Conservation (phyloP, 768 basidiomycete genomes). For the Serendipita sp. region DNA sequence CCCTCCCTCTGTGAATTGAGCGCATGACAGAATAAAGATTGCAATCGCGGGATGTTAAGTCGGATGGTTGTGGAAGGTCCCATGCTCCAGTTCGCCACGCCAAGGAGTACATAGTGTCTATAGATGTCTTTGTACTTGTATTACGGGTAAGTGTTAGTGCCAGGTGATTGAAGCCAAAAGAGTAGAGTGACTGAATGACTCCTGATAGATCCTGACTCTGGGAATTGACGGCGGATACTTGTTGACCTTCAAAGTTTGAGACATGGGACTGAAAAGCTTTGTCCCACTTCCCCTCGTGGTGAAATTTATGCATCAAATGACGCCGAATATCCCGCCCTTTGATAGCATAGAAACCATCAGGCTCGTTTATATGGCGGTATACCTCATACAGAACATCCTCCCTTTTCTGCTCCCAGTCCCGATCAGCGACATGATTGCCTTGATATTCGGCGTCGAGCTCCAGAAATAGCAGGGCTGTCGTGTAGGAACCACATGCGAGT, state of each 20-base stretch:
- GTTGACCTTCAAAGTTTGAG: conserved; percentile 55
- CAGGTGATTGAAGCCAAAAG: conserved; percentile 80
- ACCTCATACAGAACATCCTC: conserved; percentile 73
- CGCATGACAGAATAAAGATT: conserved; percentile 65
- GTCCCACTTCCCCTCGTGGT: conserved; percentile 86
- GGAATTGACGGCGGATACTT: conserved; percentile 21
- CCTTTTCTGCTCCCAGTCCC: background rate
- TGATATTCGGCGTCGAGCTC: conserved; percentile 34
- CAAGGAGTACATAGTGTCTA: conserved; percentile 51
- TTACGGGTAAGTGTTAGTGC: conserved; percentile 49
- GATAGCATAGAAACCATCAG: conserved; percentile 96
- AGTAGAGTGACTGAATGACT: conserved; percentile 63
- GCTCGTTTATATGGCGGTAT: conserved; percentile 90
- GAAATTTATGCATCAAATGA: conserved; percentile 69
- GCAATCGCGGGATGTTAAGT: conserved; percentile 30
- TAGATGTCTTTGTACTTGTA: conserved; percentile 15
- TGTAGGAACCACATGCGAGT: conserved; percentile 64
- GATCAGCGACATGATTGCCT: background rate
- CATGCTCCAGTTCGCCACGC: conserved; percentile 93
- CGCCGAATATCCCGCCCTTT: conserved; percentile 56
- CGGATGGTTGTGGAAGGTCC: conserved; percentile 63
- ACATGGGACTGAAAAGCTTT: conserved; percentile 84
- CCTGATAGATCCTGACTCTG: conserved; percentile 22
- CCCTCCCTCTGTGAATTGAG: conserved; percentile 66
- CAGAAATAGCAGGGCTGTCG: conserved; percentile 76